Evolutionary conservation across 2,329 filamentous ascomycete genomes (phyloP).

Genomic region (Diaporthe australafricana): DNA sequence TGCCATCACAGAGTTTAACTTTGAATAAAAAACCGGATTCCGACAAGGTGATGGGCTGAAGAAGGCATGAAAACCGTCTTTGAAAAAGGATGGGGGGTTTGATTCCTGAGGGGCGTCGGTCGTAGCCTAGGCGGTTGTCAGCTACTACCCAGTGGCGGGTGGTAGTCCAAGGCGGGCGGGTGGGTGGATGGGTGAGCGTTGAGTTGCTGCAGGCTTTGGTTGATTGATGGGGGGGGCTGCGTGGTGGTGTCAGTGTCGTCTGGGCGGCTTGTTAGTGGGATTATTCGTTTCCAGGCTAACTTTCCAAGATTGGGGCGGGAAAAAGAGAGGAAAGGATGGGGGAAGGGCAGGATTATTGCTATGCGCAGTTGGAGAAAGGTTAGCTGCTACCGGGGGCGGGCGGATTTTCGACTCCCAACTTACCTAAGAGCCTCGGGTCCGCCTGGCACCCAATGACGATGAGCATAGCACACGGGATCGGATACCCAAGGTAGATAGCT

Average conservation of each 20-base stretch:
- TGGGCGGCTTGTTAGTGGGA: slow-evolving; percentile 13
- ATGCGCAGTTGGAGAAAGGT: slow-evolving; percentile 21
- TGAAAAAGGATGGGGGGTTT: slow-evolving; percentile 27
- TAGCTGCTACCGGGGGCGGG: slow-evolving; percentile 12
- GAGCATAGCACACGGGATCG: slow-evolving; percentile 19
- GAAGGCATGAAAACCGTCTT: slow-evolving; percentile 59
- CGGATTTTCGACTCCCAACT: slow-evolving; percentile 1
- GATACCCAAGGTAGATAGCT: slow-evolving; percentile 2
- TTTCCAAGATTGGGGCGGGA: neutral
- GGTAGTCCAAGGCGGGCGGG: neutral
- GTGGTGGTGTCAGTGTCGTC: neutral
- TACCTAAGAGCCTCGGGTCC: slow-evolving; percentile 23
- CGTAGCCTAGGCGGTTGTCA: slow-evolving; percentile 7
- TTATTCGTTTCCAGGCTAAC: slow-evolving; percentile 5
- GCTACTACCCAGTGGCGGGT: neutral
- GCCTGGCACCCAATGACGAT: slow-evolving; percentile 15
- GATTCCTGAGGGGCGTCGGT: slow-evolving; percentile 6
- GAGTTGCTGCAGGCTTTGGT: neutral
- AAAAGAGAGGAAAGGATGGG: slow-evolving; percentile 16
- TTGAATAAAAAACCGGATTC: slow-evolving; percentile 44
- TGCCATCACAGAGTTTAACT: slow-evolving; percentile 58
- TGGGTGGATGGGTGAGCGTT: neutral
- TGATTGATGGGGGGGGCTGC: no score
- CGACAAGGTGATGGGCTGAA: slow-evolving; percentile 53
- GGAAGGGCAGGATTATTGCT: neutral